Base-by-base conservation (phyloP, 2,329 filamentous ascomycete genomes). In the Ceratocystis lukuohia region DNA sequence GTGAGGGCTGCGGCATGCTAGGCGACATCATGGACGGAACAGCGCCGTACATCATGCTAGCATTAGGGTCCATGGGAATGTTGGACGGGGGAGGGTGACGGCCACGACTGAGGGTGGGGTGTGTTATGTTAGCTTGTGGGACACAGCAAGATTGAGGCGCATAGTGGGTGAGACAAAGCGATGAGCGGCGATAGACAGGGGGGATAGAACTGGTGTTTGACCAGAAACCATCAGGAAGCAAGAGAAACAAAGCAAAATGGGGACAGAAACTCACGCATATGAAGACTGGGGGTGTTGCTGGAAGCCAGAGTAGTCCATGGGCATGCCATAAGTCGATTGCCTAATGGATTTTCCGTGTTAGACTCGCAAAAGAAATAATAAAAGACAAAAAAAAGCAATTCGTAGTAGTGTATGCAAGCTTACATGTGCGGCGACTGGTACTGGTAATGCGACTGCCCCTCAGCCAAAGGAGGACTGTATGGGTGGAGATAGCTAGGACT, bases 401-500 rank as follows among this genome's bases (percentile, higher is more conserved):
- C 20, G 20, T 4, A 0, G 20, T 6, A 10, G 5, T 17, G 45
- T 28, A 59, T 50, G 10, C 48, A 45, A 22, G 57, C 65, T 33
- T 37, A 66, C 65, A 67, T 61, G n/a, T 62, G 65, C 7, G 65
- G 28, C 28, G 67, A 62, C 62, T 68, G 67, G 65, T 68, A 68
- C 56, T 62, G 50, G 25, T 66, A 62, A 30, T 62, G 57, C n/a
- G 56, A 37, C 64, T 75, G 74, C 69, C 77, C 75, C 17, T 82
- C 79, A 1, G 79, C 75, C 30, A 82, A 70, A 41, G 79, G 77
- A 7, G 78, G 73, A 66, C 78, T 80, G 72, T 82, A 84, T 5
- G 81, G 75, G 1, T 80, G 74, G 66, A 83, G 74, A 71, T 82
- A 83, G 22, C 76, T 73, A 20, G 76, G 75, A 12, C 73, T 72